Conservation (phyloP, 139 green algal genomes). For the Marvania coccoides region DNA sequence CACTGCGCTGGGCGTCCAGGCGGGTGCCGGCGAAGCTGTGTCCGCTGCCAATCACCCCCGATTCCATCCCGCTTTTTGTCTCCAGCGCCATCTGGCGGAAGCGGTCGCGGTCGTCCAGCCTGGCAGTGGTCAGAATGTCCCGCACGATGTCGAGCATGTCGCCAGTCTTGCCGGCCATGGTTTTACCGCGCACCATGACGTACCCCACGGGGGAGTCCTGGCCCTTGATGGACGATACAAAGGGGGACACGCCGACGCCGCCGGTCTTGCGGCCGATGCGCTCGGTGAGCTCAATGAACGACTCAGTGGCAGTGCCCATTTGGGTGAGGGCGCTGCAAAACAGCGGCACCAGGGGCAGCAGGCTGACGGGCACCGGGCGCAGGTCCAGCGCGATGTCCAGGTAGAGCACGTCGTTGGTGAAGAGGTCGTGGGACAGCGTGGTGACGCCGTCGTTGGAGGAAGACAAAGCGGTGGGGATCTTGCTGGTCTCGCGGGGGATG, state of each 20-base stretch:
- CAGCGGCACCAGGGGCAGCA: slow-evolving; percentile 94
- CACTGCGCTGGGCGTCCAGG: slow-evolving; percentile 77
- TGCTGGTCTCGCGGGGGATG: slow-evolving; percentile 75
- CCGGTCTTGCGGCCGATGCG: slow-evolving; percentile 96
- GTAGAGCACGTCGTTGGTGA: slow-evolving; percentile 99
- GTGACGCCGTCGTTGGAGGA: slow-evolving; percentile 49
- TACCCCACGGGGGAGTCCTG: slow-evolving; percentile 60
- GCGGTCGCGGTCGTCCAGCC: slow-evolving; percentile 80
- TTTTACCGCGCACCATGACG: slow-evolving; percentile 87
- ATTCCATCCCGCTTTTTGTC: slow-evolving; percentile 81
- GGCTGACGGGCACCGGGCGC: slow-evolving; percentile 51
- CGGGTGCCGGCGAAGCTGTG: slow-evolving; percentile 77
- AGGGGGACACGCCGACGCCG: slow-evolving; percentile 83
- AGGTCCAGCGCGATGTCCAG: slow-evolving; percentile 73
- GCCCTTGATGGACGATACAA: slow-evolving; percentile 55
- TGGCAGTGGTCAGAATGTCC: slow-evolving; percentile 73
- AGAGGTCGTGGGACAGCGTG: slow-evolving; percentile 90
- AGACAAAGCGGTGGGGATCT: slow-evolving; percentile 67
- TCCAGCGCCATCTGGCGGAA: slow-evolving; percentile 96
- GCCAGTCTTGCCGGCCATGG: slow-evolving; percentile 75
- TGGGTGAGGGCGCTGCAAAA: slow-evolving; percentile 85
- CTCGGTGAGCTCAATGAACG: slow-evolving; percentile 92
- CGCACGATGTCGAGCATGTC: slow-evolving; percentile 83
- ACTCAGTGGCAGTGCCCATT: slow-evolving; percentile 84
- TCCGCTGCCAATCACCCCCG: slow-evolving; percentile 62